Base-by-base conservation (phyloP, 2,329 filamentous ascomycete genomes). In the Lasiodiplodia sp. region DNA sequence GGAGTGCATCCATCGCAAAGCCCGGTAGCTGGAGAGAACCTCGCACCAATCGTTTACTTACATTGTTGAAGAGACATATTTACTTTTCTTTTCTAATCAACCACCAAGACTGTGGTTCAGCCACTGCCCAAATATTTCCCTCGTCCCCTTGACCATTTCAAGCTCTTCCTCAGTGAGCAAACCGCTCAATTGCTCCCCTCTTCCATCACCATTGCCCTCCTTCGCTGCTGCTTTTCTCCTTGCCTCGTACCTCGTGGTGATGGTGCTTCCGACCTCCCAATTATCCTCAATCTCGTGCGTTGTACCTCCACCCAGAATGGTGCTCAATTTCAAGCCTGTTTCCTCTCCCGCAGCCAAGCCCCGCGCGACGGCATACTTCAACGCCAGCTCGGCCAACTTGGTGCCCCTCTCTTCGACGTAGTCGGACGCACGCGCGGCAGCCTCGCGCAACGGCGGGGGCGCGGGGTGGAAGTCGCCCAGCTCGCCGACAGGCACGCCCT, bases 391-490 rank as follows among this genome's bases (percentile, higher is more conserved):
- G 4, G 66, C 66, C 57, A 68, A 34, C 23, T 44, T 47, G 14
- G 23, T 25, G 1, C 37, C 37, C 25, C 28, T n/a, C 34, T 21
- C 25, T 14, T 68, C 58, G 11, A 68, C 57, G 21, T 21, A 63
- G 16, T 55, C 66, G 38, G 66, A 53, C 23, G 66, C 66, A 25
- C 44, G 37, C 14, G 56, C 57, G 37, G 57, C 56, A 10, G 34
- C 51, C 31, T 63, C 66, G 34, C 66, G 52, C 12, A 68, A 25
- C 12, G 18, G 57, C 51, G 31, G 37, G 16, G 66, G 66, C 23
- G 66, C 65, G 0, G 96, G 96, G 79, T 99, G 96, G 87, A 94
- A 98, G 73, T 91, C 88, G 0, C 92, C 91, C 83, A 92, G 89
- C 8, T 89, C 91, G 0, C 93, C 93, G 8, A 91, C 86, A 7